Evolutionary conservation across 768 basidiomycete species (phyloP).

Genomic region (Termitomyces sp.): DNA sequence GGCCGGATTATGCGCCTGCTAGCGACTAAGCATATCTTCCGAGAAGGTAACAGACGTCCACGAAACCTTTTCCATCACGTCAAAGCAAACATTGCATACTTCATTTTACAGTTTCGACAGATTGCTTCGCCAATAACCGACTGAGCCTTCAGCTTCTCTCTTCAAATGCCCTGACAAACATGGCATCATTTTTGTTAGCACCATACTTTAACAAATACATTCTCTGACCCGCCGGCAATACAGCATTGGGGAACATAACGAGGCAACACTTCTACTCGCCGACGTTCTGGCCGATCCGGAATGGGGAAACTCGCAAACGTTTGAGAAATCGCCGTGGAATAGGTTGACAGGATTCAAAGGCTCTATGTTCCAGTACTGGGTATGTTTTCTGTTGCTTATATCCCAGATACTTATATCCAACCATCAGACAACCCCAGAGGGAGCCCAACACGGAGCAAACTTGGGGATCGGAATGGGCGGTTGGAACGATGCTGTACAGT

Average conservation of each 20-base stretch:
- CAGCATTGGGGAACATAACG: constrained; percentile 15
- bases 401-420: neutral
- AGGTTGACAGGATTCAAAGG: constrained; percentile 3
- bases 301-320: constrained; percentile 20
- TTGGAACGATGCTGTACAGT: constrained; percentile 19
- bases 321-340: constrained; percentile 14
- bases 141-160: constrained; percentile 29
- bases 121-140: constrained; percentile 37
- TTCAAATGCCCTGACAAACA: constrained; percentile 20
- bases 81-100: neutral
- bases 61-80: neutral
- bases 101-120: constrained; percentile 21
- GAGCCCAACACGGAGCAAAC: constrained; percentile 14
- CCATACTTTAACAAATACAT: neutral
- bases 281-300: constrained; percentile 30
- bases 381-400: neutral
- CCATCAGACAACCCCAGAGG: constrained; percentile 2
- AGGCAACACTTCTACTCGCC: constrained; percentile 15
- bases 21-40: constrained; percentile 33
- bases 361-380: constrained; percentile 9
- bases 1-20: constrained; percentile 32
- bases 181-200: constrained; percentile 11
- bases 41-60: constrained; percentile 16
- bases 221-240: neutral
- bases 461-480: constrained; percentile 27